Base-by-base conservation (phyloP, 164 flowering plant species). In the Sextonia rubra region DNA sequence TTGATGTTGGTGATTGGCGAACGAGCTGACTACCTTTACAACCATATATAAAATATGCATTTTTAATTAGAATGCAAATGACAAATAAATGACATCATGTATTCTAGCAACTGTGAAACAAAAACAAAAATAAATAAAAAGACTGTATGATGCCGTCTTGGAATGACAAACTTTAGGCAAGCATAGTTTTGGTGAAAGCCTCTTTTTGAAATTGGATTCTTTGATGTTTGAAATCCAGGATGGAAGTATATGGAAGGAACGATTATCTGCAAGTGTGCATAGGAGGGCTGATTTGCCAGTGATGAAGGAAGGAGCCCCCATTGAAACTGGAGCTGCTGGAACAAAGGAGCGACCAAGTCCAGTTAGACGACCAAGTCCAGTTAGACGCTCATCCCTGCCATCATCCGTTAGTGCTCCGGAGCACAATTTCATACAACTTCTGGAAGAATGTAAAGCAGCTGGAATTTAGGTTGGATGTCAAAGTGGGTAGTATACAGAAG, bases 361-460 rank as follows among this genome's bases (percentile, higher is more conserved):
- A 9, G 60, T 89, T 1, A 84, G 80, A 47, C 85, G 79, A 25
- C 81, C 80, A 9, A 69, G 74, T 25, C 81, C 61, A 9, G 55
- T 89, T 1, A 84, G 80, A 29, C 85, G 94, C 61, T 30, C 67
- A 27, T 5, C 64, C 63, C 88, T 90, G 55, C 77, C 92, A 56
- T 96, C 98, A 74, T 91, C 98, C 23, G 62, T 85, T n/a, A 91
- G 98, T 82, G 98, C 97, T 26, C 98, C 98, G 20, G 98, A 94
- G 77, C 93, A 91, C 74, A 85, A 86, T 75, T 63, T 90, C 49
- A 73, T 89, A 47, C 83, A 89, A 26, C 82, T 94, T 47, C 90
- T 94, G 3, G 97, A 94, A 72, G 97, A 92, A 79, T 90, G 88
- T 48, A 86, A 84, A 71, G 78, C 87, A 47, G 80, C 93, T 56